A percentile compares a stretch with the other conserved stretches of the same genome.
Evolutionary conservation across 306 rosid species (phyloP).

Genomic region (Quillaja saponaria): DNA sequence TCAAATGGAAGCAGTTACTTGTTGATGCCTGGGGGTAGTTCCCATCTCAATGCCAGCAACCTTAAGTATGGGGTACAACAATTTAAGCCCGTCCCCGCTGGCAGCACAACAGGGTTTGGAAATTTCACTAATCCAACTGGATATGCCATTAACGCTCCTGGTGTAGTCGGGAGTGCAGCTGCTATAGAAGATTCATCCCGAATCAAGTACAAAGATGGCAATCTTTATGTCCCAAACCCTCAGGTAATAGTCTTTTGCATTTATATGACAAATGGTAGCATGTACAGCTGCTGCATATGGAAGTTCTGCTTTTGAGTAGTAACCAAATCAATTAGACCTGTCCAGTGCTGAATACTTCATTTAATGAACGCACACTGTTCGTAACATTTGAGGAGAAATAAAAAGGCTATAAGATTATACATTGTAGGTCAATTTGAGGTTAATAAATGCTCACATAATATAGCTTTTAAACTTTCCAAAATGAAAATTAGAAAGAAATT

Average conservation of each 20-base stretch:
- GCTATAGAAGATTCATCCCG: slow-evolving; percentile 88
- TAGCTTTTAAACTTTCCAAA: no score
- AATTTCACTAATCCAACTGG: slow-evolving; percentile 77
- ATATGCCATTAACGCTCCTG: slow-evolving; percentile 79
- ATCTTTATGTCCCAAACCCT: slow-evolving; percentile 86
- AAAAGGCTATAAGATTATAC: neutral
- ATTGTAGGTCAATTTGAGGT: no score
- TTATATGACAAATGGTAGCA: slow-evolving; percentile 1
- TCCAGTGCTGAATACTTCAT: neutral
- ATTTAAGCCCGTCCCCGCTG: slow-evolving; percentile 88
- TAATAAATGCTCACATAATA: no score
- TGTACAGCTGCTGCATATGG: neutral
- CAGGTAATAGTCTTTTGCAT: slow-evolving; percentile 54
- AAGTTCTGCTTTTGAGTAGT: neutral
- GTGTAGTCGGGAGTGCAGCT: slow-evolving; percentile 82
- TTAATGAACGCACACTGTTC: neutral
- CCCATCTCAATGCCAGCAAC: slow-evolving; percentile 81
- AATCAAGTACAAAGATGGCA: slow-evolving; percentile 86
- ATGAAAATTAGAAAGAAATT: no score
- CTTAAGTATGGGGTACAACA: slow-evolving; percentile 93
- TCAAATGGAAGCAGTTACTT: slow-evolving; percentile 80
- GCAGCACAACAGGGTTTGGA: slow-evolving; percentile 82
- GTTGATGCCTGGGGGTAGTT: slow-evolving; percentile 92
- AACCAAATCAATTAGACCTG: neutral
- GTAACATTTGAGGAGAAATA: neutral